A percentile compares a stretch with the other conserved stretches of the same genome.
phyloP scores from a whole-genome alignment of 352 stramenopile species.

The Achlya hypogyna region DNA sequence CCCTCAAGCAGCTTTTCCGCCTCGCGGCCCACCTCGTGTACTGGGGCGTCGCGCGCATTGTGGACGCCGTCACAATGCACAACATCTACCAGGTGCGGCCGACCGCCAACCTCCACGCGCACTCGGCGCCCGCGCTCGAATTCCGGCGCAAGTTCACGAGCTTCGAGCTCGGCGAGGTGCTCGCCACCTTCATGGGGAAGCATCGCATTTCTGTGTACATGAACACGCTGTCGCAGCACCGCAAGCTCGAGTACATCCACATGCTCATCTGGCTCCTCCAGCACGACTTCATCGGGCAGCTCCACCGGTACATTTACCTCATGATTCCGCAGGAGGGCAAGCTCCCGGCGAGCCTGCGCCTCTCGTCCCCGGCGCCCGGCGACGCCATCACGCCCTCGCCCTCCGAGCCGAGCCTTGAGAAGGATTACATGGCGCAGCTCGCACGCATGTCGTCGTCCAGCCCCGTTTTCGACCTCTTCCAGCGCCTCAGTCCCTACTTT shows the following conservation, averaged over 20 bases:
- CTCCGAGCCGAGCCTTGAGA: slow-evolving; percentile 28
- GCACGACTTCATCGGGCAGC: slow-evolving; percentile 68
- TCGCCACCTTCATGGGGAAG: slow-evolving; percentile 62
- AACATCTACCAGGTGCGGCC: slow-evolving; percentile 80
- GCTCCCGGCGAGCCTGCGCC: neutral
- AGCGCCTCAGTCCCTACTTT: slow-evolving; percentile 75
- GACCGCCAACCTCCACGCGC: slow-evolving; percentile 38
- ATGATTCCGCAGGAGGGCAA: slow-evolving; percentile 22
- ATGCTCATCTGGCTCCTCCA: slow-evolving; percentile 85
- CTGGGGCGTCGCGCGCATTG: slow-evolving; percentile 68
- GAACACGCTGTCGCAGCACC: slow-evolving; percentile 47
- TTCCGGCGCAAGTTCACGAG: slow-evolving; percentile 66
- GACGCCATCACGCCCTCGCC: neutral
- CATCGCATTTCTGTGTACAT: slow-evolving; percentile 69
- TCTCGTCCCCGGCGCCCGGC: neutral
- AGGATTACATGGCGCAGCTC: slow-evolving; percentile 70
- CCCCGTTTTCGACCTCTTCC: slow-evolving; percentile 72
- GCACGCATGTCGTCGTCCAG: slow-evolving; percentile 43
- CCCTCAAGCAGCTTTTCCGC: slow-evolving; percentile 75
- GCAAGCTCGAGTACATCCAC: slow-evolving; percentile 81
- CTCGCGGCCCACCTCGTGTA: slow-evolving; percentile 75
- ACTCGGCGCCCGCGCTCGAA: slow-evolving; percentile 46
- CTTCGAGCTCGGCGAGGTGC: slow-evolving; percentile 60
- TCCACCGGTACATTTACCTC: slow-evolving; percentile 75
- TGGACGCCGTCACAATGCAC: slow-evolving; percentile 78